These are phyloP conservation scores for Xylaria castorea DNA, from an alignment of 495 filamentous ascomycete genomes.

Conservation along the genomic window DNA sequence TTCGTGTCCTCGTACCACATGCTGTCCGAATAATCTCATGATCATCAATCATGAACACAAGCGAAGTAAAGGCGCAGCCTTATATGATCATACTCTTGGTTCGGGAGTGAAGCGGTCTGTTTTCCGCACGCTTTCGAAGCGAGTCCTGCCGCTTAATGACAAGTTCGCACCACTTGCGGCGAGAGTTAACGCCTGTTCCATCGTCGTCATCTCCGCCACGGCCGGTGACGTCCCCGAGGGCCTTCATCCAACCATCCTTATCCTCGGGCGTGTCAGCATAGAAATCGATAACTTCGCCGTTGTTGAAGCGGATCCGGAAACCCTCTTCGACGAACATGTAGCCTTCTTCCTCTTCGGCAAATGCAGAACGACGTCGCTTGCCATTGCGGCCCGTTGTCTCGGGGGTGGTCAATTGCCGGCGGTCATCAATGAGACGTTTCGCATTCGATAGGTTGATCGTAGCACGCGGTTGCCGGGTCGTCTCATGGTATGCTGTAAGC, in stretches of 20 bases:
- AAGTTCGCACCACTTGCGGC: constrained; percentile 81
- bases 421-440: constrained; percentile 91
- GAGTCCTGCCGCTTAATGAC: constrained; percentile 70
- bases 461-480: constrained; percentile 90
- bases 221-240: constrained; percentile 83
- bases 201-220: constrained; percentile 52
- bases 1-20: constrained; percentile 28
- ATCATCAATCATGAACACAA: constrained; percentile 29
- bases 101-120: constrained; percentile 54
- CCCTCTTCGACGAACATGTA: constrained; percentile 99
- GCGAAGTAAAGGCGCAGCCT: constrained; percentile 24
- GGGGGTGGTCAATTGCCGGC: constrained; percentile 78
- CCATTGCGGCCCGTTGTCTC: constrained; percentile 76
- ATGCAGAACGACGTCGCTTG: constrained; percentile 87
- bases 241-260: constrained; percentile 94
- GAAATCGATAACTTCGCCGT: constrained; percentile 97
- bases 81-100: constrained; percentile 63
- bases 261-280: constrained; percentile 86
- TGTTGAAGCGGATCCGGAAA: constrained; percentile 96
- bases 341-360: constrained; percentile 97
- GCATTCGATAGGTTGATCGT: constrained; percentile 97
- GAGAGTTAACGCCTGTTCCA: constrained; percentile 45
- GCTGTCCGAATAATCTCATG: constrained; percentile 13
- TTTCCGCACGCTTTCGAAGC: constrained; percentile 47
- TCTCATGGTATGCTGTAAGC: constrained; percentile 94